phyloP scores from a whole-genome alignment of 495 filamentous ascomycete genomes.

The Hyphodiscus hymeniophilus region DNA sequence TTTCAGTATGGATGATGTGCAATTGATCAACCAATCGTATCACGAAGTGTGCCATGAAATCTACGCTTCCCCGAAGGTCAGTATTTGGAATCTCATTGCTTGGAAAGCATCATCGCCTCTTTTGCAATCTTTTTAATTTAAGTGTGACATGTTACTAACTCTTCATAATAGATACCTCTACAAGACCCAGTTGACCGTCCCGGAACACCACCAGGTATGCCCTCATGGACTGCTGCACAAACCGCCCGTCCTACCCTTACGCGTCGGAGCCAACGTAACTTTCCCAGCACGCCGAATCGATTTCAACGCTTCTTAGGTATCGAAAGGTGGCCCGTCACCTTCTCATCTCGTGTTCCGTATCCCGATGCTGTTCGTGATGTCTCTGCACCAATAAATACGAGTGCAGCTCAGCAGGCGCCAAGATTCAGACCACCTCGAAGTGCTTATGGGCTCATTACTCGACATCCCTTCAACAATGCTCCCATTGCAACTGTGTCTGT shows the following conservation, averaged over 20 bases:
- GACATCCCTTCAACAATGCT: conserved; percentile 21
- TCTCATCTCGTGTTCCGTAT: not conserved
- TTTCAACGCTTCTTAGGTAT: conserved; percentile 14
- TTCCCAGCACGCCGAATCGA: conserved; percentile 5
- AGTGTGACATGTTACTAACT: too few relatives aligned
- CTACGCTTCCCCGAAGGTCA: conserved; percentile 27
- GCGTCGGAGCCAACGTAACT: not conserved
- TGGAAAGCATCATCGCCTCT: too few relatives aligned
- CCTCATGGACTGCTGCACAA: conserved; percentile 24
- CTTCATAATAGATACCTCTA: conserved; percentile 13
- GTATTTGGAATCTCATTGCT: too few relatives aligned
- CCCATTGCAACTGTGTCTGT: conserved; percentile 6
- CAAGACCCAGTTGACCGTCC: conserved; percentile 24
- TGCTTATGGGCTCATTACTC: conserved; percentile 16
- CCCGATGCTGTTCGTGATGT: not conserved
- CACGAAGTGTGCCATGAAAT: conserved; percentile 25
- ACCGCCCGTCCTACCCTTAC: not conserved
- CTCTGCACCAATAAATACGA: not conserved
- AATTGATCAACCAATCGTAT: conserved; percentile 27
- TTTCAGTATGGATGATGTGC: conserved; percentile 30
- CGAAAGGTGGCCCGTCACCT: conserved; percentile 1
- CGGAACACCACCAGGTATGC: conserved; percentile 25
- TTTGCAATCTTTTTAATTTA: too few relatives aligned
- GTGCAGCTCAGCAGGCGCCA: conserved; percentile 9
- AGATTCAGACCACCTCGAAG: conserved; percentile 23